A percentile compares a stretch with the other conserved stretches of the same genome.
Evolutionary conservation across 208 protist species (phyloP).

Genomic region (Leishmania amazonensis): DNA sequence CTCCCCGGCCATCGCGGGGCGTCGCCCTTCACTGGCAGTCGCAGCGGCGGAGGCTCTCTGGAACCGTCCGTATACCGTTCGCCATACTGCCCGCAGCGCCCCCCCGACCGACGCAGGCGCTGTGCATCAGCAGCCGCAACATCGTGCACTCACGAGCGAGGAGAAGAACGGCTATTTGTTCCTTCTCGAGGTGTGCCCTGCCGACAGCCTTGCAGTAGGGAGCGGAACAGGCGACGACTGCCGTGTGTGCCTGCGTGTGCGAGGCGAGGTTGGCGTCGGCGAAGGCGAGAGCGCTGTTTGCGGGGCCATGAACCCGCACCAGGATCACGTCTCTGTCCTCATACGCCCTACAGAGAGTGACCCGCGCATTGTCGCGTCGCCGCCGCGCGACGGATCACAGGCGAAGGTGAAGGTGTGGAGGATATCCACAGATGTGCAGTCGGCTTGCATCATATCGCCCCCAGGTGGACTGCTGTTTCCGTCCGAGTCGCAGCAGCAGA

Average conservation of each 20-base stretch:
- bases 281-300: conserved; percentile 29
- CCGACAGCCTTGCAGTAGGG: background rate
- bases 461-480: background rate
- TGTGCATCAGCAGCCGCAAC: conserved; percentile 4
- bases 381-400: background rate
- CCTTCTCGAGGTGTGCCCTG: conserved; percentile 23
- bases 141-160: background rate
- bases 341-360: conserved; percentile 10
- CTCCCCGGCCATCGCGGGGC: background rate
- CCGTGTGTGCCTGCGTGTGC: conserved; percentile 17
- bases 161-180: conserved; percentile 22
- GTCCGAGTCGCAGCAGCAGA: background rate
- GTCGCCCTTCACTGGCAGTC: background rate
- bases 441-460: background rate
- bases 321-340: conserved; percentile 20
- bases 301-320: conserved; percentile 11
- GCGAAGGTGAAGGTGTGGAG: conserved; percentile 33
- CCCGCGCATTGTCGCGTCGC: background rate
- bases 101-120: background rate
- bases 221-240: background rate
- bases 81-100: background rate
- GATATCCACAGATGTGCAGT: conserved; percentile 1
- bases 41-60: background rate
- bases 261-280: conserved; percentile 20
- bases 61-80: background rate